Percentiles rank a stretch among this genome's conserved stretches.
Conservation (phyloP, 2,329 filamentous ascomycete genomes). For the Arthrobotrys sphaeroides region DNA sequence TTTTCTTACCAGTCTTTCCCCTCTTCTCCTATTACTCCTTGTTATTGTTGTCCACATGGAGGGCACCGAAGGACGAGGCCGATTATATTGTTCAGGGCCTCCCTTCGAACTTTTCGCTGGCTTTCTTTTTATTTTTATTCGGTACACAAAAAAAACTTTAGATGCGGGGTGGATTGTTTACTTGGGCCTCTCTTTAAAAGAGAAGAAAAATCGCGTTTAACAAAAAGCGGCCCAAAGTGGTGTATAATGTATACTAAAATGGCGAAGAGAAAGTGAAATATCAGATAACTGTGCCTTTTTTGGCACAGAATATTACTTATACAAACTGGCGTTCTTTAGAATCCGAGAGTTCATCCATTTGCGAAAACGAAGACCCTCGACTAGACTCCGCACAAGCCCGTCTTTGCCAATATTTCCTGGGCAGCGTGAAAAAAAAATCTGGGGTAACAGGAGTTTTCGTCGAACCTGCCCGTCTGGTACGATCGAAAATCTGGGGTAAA, state of each 20-base stretch:
- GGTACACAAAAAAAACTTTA: constrained; percentile 25
- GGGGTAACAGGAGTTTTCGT: neutral
- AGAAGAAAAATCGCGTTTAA: constrained; percentile 20
- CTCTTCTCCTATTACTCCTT: neutral
- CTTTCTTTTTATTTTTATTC: neutral
- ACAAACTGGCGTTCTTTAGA: neutral
- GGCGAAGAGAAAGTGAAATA: constrained; percentile 28
- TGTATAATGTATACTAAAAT: constrained; percentile 45
- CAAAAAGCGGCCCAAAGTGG: constrained; percentile 10
- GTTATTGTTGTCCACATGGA: constrained; percentile 8
- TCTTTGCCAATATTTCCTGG: neutral
- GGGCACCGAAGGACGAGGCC: neutral
- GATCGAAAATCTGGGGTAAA: constrained; percentile 20
- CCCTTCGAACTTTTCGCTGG: neutral
- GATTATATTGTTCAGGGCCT: constrained; percentile 10
- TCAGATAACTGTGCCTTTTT: constrained; percentile 2
- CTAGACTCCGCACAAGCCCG: neutral
- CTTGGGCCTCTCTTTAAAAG: neutral
- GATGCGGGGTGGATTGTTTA: constrained; percentile 4
- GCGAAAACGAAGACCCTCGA: too few species aligned
- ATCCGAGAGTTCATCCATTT: neutral
- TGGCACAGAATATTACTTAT: neutral
- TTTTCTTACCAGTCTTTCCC: constrained; percentile 26
- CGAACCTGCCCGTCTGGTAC: constrained; percentile 12
- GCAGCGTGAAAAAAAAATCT: constrained; percentile 1